Evolutionary conservation across 164 flowering plant genomes (phyloP).

Genomic region (Santalum album): DNA sequence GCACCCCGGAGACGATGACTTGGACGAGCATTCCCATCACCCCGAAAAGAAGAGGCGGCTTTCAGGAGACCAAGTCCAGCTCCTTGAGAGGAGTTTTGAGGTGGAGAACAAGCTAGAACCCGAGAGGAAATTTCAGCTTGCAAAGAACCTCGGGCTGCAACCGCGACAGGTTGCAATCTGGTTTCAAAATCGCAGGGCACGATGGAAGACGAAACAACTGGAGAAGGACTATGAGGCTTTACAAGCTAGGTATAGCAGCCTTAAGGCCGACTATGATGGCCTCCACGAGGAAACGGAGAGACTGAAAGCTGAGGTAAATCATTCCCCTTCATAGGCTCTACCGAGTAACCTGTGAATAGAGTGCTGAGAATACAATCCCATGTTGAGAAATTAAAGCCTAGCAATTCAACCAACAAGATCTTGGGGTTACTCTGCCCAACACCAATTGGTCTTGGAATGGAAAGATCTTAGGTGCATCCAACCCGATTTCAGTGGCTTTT

Average conservation of each 20-base stretch:
- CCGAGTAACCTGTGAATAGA: too few species aligned
- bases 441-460: too few species aligned
- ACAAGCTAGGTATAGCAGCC: constrained; percentile 32
- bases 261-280: constrained; percentile 48
- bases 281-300: constrained; percentile 55
- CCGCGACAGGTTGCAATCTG: constrained; percentile 69
- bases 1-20: constrained; percentile 50
- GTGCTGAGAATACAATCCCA: too few species aligned
- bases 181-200: constrained; percentile 48
- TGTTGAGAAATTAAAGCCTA: too few species aligned
- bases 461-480: too few species aligned
- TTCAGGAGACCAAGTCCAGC: constrained; percentile 46
- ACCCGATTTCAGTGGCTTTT: background rate
- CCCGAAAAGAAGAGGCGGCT: constrained; percentile 83
- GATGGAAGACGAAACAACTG: constrained; percentile 44
- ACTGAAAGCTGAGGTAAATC: constrained; percentile 53
- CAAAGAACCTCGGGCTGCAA: constrained; percentile 67
- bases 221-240: constrained; percentile 40
- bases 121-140: constrained; percentile 65
- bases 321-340: too few species aligned
- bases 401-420: too few species aligned
- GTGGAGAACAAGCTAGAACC: constrained; percentile 85
- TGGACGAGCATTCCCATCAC: constrained; percentile 50
- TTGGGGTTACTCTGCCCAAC: too few species aligned
- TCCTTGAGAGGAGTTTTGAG: constrained; percentile 65